Evolutionary conservation across 1,284 basidiomycete genomes (phyloP), one percentile per base, ranked within the genome.

Genomic region (Malassezia brasiliensis): DNA sequence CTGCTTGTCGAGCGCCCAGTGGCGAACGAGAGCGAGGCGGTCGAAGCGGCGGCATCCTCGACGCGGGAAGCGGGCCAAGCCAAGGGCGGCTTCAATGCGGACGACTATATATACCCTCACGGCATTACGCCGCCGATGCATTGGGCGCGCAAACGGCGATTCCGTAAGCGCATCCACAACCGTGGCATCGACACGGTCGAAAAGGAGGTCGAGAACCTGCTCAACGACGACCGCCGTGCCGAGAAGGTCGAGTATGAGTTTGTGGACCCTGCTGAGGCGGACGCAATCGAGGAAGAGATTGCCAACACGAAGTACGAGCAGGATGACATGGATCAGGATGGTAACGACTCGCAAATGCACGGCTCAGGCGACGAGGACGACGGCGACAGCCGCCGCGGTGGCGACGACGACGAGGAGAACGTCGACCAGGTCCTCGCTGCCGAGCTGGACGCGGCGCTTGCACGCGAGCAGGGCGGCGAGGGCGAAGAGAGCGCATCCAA

Each of bases 21-120:
- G 40, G 44, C 60, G 2, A 64, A 66, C 37, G 72, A 74, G 57
- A 79, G 86, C 53, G 85, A 83, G 46, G 81, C 93, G 47, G 79
- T 83, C 20, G 82, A 81, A 54, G 87, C 90, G 69, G 87, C 90
- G 69, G 82, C 85, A 17, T 79, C 69, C 17, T 75, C 77, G 28
- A 74, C 74, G 0, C 52, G 59, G 11, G 59, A 52, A 61, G 68
- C 76, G 39, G 69, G 79, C 40, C 49, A 40, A 80, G 53, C 58
- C 20, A 65, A 83, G 42, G 83, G 81, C 64, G 31, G 31, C 2
- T 82, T 96, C 77, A 90, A 86, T 65, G 83, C 93, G 31, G 90
- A 96, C 64, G 93, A 96, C 65, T 96, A 91, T 75, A 88, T 96
- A 58, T 99, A 88, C 84, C 90, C 88, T 0, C 93, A 98, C 68